Conservation (phyloP, 1,284 basidiomycete species). For the Paramarasmius palmivorus region DNA sequence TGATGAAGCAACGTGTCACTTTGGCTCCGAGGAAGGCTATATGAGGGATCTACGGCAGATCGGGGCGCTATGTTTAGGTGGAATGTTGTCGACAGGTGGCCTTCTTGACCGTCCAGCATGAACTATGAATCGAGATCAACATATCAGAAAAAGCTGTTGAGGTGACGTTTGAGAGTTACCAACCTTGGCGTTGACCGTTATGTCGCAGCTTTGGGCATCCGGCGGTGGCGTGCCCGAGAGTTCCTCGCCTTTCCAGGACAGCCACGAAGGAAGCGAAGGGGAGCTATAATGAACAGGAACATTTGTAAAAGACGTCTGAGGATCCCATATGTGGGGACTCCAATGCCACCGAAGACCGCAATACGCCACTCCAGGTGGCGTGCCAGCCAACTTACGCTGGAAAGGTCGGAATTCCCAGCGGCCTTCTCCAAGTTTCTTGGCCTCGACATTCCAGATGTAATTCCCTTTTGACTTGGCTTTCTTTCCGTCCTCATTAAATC, state of each 20-base stretch:
- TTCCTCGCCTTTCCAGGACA: constrained; percentile 84
- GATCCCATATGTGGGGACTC: constrained; percentile 96
- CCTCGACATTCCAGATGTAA: constrained; percentile 99
- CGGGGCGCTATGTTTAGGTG: constrained; percentile 72
- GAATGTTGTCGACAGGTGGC: constrained; percentile 64
- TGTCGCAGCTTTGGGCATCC: constrained; percentile 71
- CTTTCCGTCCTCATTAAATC: constrained; percentile 99
- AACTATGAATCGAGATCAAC: constrained; percentile 46
- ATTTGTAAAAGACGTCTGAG: constrained; percentile 83
- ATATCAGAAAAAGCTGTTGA: constrained; percentile 12
- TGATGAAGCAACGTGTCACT: constrained; percentile 50
- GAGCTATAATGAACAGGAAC: constrained; percentile 81
- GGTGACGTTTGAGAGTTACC: constrained; percentile 19
- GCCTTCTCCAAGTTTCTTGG: constrained; percentile 77
- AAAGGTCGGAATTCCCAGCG: constrained; percentile 94
- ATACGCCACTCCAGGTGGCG: constrained; percentile 80
- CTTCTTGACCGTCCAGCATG: constrained; percentile 71
- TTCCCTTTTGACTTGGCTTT: constrained; percentile 99
- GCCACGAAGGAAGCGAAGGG: constrained; percentile 82
- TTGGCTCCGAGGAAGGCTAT: constrained; percentile 59
- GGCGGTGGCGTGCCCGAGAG: constrained; percentile 72
- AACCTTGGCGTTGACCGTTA: constrained; percentile 74
- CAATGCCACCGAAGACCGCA: constrained; percentile 87
- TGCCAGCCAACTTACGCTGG: constrained; percentile 81
- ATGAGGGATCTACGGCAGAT: constrained; percentile 62